A percentile compares a stretch with the other conserved stretches of the same genome.
Evolutionary conservation across 2,329 filamentous ascomycete species (phyloP).

Genomic region (Lachnellula hyalina): DNA sequence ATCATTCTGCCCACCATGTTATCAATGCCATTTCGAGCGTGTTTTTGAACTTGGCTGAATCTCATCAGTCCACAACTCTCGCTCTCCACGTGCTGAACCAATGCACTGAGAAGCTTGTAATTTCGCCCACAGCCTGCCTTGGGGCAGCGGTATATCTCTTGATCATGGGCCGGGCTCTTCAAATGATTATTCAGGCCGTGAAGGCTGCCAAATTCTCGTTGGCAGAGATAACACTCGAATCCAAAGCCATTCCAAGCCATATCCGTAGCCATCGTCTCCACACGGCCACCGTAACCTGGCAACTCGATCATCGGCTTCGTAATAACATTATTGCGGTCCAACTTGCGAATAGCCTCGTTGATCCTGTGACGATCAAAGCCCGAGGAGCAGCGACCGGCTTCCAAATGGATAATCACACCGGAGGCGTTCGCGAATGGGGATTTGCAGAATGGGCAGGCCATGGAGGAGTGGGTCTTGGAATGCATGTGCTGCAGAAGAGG

Average conservation of each 20-base stretch:
- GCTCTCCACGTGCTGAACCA: constrained; percentile 26
- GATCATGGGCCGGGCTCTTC: constrained; percentile 46
- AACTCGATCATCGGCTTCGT: constrained; percentile 47
- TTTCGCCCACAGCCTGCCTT: constrained; percentile 10
- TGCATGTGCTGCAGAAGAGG: constrained; percentile 45
- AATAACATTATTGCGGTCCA: constrained; percentile 44
- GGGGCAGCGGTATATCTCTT: constrained; percentile 32
- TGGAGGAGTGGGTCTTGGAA: constrained; percentile 41
- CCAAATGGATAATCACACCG: constrained; percentile 55
- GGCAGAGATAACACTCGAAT: constrained; percentile 52
- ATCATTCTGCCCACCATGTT: constrained; percentile 33
- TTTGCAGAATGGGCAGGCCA: constrained; percentile 53
- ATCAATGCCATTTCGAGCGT: constrained; percentile 16
- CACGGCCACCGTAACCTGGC: constrained; percentile 31
- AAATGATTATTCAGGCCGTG: constrained; percentile 46
- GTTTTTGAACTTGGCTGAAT: constrained; percentile 17
- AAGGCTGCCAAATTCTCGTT: constrained; percentile 35
- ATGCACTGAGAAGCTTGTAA: constrained; percentile 21
- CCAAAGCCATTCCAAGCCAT: constrained; percentile 40
- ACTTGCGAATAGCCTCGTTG: constrained; percentile 38
- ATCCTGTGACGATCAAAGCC: constrained; percentile 44
- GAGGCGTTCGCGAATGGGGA: constrained; percentile 42
- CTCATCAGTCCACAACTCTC: constrained; percentile 26
- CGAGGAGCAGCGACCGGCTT: constrained; percentile 43
- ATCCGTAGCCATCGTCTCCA: constrained; percentile 33